Percentiles rank a stretch among this genome's conserved stretches.
phyloP scores from a whole-genome alignment of 1,284 basidiomycete genomes.

The Inonotus obliquus region DNA sequence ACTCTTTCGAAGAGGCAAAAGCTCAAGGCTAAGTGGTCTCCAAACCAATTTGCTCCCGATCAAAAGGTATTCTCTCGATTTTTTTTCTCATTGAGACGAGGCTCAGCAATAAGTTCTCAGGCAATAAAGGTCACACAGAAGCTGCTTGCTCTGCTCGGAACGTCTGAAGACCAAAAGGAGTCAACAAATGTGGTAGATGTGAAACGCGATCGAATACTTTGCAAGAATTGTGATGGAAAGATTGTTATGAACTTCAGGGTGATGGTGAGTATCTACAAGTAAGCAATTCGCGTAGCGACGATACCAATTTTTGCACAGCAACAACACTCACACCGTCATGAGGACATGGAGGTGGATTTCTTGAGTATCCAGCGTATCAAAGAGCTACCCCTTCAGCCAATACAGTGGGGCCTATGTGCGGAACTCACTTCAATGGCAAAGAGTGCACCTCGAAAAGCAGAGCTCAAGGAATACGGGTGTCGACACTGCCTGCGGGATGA shows the following conservation, averaged over 20 bases:
- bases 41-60: constrained; percentile 50
- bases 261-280: constrained; percentile 36
- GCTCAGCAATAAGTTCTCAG: constrained; percentile 27
- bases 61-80: constrained; percentile 38
- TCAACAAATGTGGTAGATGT: constrained; percentile 25
- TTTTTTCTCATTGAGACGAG: constrained; percentile 19
- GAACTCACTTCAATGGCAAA: constrained; percentile 27
- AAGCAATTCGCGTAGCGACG: neutral
- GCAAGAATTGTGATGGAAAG: constrained; percentile 46
- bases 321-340: constrained; percentile 60
- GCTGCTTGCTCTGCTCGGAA: constrained; percentile 31
- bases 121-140: constrained; percentile 38
- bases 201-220: constrained; percentile 37
- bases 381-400: constrained; percentile 22
- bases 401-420: constrained; percentile 30
- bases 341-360: constrained; percentile 41
- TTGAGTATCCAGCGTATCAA: constrained; percentile 26
- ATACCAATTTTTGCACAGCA: constrained; percentile 33
- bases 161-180: constrained; percentile 30
- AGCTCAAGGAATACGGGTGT: constrained; percentile 43
- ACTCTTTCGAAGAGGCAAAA: constrained; percentile 27
- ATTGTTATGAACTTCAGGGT: constrained; percentile 47
- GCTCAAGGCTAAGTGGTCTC: constrained; percentile 39
- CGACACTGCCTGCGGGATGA: constrained; percentile 40
- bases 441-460: constrained; percentile 27